Conservation (phyloP, 352 stramenopile genomes). For the Globisporangium barbulae region DNA sequence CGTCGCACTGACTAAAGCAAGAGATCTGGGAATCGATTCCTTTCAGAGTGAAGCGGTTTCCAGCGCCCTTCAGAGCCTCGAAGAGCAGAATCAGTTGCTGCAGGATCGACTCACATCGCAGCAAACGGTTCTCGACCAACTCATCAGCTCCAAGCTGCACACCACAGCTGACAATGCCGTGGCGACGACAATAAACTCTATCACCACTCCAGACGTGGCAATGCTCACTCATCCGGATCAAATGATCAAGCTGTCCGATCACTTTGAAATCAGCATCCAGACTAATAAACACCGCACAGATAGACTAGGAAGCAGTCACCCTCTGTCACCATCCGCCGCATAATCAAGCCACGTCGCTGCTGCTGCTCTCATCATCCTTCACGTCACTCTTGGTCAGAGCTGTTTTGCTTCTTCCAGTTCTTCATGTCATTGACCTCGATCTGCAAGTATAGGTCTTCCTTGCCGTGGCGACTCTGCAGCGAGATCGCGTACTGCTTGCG, state of each 20-base stretch:
- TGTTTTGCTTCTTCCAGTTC: constrained; percentile 32
- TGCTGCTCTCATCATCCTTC: background rate
- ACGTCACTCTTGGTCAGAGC: background rate
- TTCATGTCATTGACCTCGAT: constrained; percentile 47
- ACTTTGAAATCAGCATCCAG: background rate
- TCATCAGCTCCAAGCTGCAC: constrained; percentile 28
- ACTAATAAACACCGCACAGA: background rate
- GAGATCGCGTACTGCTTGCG: constrained; percentile 42
- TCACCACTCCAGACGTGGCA: background rate
- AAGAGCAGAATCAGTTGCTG: constrained; percentile 33
- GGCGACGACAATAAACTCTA: background rate
- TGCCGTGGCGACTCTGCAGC: constrained; percentile 28
- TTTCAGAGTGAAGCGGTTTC: background rate
- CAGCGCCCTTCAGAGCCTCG: constrained; percentile 8
- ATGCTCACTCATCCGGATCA: background rate
- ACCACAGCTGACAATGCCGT: background rate
- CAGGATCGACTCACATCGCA: constrained; percentile 30
- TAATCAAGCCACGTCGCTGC: background rate
- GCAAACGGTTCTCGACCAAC: constrained; percentile 31
- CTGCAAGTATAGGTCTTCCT: constrained; percentile 44
- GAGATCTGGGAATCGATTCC: background rate
- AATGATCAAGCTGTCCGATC: constrained; percentile 5
- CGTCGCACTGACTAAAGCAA: background rate
- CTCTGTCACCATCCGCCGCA: constrained; percentile 5
- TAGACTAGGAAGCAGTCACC: background rate